A percentile compares a stretch with the other conserved stretches of the same genome.
These are phyloP conservation scores for Fusarium sp. DNA, from an alignment of 2,329 filamentous ascomycete genomes.

Conservation along the genomic window DNA sequence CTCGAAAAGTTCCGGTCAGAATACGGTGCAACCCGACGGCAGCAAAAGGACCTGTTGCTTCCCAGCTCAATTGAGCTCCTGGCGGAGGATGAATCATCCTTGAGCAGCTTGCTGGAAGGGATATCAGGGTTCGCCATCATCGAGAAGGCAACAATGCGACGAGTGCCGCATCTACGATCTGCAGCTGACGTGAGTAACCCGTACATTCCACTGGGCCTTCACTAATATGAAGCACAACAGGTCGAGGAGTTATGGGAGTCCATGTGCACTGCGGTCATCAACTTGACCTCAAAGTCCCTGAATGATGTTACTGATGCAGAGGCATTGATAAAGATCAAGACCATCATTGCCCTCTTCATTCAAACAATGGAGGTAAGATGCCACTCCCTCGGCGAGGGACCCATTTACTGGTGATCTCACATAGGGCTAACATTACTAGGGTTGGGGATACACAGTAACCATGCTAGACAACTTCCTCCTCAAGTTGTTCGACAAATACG, in stretches of 20 bases:
- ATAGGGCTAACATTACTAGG: slow-evolving; percentile 77
- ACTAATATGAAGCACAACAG: slow-evolving; percentile 53
- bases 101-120: slow-evolving; percentile 92
- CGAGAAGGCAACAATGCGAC: slow-evolving; percentile 91
- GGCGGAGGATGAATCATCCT: slow-evolving; percentile 83
- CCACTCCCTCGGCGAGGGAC: slow-evolving; percentile 73
- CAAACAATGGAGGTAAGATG: slow-evolving; percentile 95
- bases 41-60: slow-evolving; percentile 91
- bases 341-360: slow-evolving; percentile 91
- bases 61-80: slow-evolving; percentile 80
- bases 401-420: slow-evolving; percentile 46
- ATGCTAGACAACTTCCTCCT: slow-evolving; percentile 86
- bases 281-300: slow-evolving; percentile 82
- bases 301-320: slow-evolving; percentile 88
- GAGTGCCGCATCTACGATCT: slow-evolving; percentile 83
- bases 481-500: slow-evolving; percentile 93
- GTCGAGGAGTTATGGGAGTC: slow-evolving; percentile 99
- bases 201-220: no score
- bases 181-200: slow-evolving; percentile 75
- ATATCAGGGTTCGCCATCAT: slow-evolving; percentile 98
- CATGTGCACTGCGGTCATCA: slow-evolving; percentile 90
- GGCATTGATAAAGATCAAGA: slow-evolving; percentile 92
- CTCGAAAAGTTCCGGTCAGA: slow-evolving; percentile 90
- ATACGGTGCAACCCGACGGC: slow-evolving; percentile 89
- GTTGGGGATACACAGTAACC: slow-evolving; percentile 88